A percentile compares a stretch with the other conserved stretches of the same genome.
Conservation (phyloP, 257 asterid genomes). For the Solanum clarkiae region DNA sequence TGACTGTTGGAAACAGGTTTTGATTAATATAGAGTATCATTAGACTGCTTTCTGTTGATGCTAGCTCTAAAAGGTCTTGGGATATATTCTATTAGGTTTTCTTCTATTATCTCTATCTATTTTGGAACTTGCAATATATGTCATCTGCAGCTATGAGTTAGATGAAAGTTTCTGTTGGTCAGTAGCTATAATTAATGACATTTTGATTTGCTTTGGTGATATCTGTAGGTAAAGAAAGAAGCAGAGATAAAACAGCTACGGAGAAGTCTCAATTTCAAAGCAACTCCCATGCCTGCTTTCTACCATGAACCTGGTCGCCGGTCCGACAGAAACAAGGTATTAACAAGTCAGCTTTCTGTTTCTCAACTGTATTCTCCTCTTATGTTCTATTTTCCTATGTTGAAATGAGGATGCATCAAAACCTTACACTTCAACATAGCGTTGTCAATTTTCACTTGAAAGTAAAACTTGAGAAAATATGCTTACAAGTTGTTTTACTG, state of each 20-base stretch:
- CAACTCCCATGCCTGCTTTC: constrained; percentile 67
- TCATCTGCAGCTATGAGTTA: not conserved
- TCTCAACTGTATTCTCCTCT: not conserved
- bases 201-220: not conserved
- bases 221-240: constrained; percentile 42
- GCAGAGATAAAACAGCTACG: constrained; percentile 49
- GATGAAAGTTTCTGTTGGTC: not conserved
- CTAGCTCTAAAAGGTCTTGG: not conserved
- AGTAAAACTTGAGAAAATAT: not conserved
- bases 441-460: not conserved
- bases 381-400: not conserved
- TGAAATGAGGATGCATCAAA: not conserved
- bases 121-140: not conserved
- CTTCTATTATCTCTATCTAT: not conserved
- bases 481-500: not conserved
- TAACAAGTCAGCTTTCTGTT: not conserved
- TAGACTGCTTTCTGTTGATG: not conserved
- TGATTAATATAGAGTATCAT: not conserved
- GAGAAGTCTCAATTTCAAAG: constrained; percentile 58
- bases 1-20: not conserved
- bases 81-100: not conserved
- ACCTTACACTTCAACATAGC: not conserved
- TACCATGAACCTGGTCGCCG: constrained; percentile 23
- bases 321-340: constrained; percentile 39
- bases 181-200: not conserved